Base-by-base conservation (phyloP, 164 flowering plant genomes). In the Saururus chinensis region DNA sequence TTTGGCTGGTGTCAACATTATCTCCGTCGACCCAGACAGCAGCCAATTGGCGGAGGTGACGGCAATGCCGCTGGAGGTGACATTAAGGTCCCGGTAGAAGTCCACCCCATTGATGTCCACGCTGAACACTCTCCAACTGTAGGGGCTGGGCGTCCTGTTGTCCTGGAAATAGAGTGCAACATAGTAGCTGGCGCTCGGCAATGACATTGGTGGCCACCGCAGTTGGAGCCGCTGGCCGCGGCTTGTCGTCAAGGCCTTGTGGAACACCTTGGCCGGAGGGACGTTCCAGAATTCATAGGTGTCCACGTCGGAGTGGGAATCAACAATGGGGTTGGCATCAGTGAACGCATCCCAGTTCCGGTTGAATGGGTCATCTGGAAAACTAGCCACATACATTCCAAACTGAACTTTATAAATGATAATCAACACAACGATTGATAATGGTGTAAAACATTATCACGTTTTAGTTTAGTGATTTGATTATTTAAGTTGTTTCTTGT, bases 151-250 rank as follows among this genome's bases (percentile, higher is more conserved):
- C 0, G 65, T 68, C 7, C 99, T 68, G 30, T 74, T 80, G 63
- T 95, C 99, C 63, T 89, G 96, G 61, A 95, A 95, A 72, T 95
- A 95, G 0, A 95, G 75, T 7, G 92, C 68, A 56, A 95, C 64
- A 70, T 82, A 84, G 81, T 89, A 95, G 66, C 53, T 67, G 42
- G 75, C 62, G 4, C 52, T 67, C 4, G 89, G 86, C 22, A 91
- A 82, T 0, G 83, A 2, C 53, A 65, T 59, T 0, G 80, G 65
- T 0, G 96, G 97, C 99, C 99, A 95, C 42, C 71, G 63, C 51
- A 91, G 10, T 53, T 73, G 61, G 0, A 95, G 80, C 8, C 64
- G 42, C 77, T 89, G 81, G 37, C 89, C 93, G 65, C 82, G 60
- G 75, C 91, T 84, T 0, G 92, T 74, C 20, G 93, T 86, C 56